Base-by-base conservation (phyloP, 257 asterid genomes). In the Solanum appendiculatum region DNA sequence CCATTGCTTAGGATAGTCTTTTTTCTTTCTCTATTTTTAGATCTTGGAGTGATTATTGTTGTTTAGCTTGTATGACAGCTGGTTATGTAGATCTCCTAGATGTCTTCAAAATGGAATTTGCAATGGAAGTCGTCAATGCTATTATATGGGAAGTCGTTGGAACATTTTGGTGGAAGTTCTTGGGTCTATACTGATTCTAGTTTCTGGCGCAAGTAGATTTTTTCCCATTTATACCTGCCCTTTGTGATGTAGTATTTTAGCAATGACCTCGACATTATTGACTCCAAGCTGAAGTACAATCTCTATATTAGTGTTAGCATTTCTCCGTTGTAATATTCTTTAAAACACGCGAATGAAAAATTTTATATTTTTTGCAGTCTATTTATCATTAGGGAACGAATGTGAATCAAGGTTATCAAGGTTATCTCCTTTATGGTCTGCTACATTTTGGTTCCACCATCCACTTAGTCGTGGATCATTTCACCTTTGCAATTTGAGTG, bases 11-110 rank as follows among this genome's bases (percentile, higher is more conserved):
- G 14, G 42, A 34, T 20, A 73, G 51, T 58, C 74, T 34, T 1
- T 88, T 33, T 86, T 4, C 16, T 27, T 2, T 46, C 69, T 5
- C 29, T 37, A 4, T 25, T 40, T 48, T 63, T 9, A 16, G 34
- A 39, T 39, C 6, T 5, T 85, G 77, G 27, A 88, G 91, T 89
- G 86, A 90, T 77, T 31, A 1, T 60, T 51, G 77, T n/a, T 18
- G 20, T 69, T 51, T 46, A 56, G 44, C 39, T 88, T 51, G 39
- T 77, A 42, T n/a, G 78, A 93, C 97, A 96, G 98, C 99, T 86
- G 98, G 98, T 69, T 95, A 96, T 73, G 85, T 95, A 86, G 99
- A 96, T 93, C 99, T 96, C 86, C 99, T 95, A 2, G 98, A 95
- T 85, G 90, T 95, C 64, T 96, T 96, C 98, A 96, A 92, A 92